These are phyloP conservation scores for Leccinum ochraceum DNA, from an alignment of 768 basidiomycete species.

Conservation along the genomic window DNA sequence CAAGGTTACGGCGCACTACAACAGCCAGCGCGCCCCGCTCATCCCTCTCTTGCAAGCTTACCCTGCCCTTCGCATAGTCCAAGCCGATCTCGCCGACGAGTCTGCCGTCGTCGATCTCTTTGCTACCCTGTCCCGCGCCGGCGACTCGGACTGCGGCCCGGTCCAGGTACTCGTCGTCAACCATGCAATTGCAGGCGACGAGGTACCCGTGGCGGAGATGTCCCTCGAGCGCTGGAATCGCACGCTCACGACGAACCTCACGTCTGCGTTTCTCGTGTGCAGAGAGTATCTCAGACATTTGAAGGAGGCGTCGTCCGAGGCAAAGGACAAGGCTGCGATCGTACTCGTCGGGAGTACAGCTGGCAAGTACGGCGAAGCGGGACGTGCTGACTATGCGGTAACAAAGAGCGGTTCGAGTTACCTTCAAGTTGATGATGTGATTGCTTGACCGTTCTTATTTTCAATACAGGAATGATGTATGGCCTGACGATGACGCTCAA, in stretches of 20 bases:
- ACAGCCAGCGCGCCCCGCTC: constrained; percentile 47
- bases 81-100: constrained; percentile 60
- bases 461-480: constrained; percentile 64
- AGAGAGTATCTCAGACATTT: constrained; percentile 58
- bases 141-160: constrained; percentile 35
- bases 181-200: constrained; percentile 52
- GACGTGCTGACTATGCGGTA: constrained; percentile 62
- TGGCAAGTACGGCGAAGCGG: constrained; percentile 69
- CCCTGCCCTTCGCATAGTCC: constrained; percentile 35
- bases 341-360: constrained; percentile 68
- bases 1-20: constrained; percentile 68
- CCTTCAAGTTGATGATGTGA: not conserved
- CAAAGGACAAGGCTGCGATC: constrained; percentile 56
- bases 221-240: constrained; percentile 59
- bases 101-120: constrained; percentile 51
- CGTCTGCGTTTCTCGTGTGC: constrained; percentile 62
- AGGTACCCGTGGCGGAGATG: constrained; percentile 56
- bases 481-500: constrained; percentile 66
- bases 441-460: not conserved
- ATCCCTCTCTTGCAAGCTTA: constrained; percentile 41
- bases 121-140: constrained; percentile 28
- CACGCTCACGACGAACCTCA: constrained; percentile 61
- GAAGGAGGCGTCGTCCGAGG: constrained; percentile 33
- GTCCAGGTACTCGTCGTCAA: constrained; percentile 63
- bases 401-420: constrained; percentile 60